Base-by-base conservation (phyloP, 345 rosid genomes). In the Clarkia xantiana region DNA sequence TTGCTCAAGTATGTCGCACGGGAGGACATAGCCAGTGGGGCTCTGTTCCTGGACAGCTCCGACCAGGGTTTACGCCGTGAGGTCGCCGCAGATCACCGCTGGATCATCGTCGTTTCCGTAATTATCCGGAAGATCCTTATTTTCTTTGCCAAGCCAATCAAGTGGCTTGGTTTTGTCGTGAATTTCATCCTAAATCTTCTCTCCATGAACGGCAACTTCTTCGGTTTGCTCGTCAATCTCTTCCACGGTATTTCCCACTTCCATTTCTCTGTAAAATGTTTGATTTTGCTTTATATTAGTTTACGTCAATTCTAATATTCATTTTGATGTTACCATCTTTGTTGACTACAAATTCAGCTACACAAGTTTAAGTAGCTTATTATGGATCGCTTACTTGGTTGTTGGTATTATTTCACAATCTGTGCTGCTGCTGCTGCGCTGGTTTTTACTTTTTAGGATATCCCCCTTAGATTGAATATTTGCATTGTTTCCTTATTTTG, bases 111-210 rank as follows among this genome's bases (percentile, higher is more conserved):
- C 15, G 76, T 78, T 20, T 85, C 97, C 29, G 53, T 85, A 41
- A 46, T 85, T 8, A 70, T 49, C 16, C 76, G 87, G 15, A 85
- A 70, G 63, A 51, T 85, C 44, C 47, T 89, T 53, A 59, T 52
- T 15, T 49, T 75, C 12, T 47, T 80, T n/a, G 48, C 75, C 39
- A 82, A 57, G 57, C 94, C 97, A 3, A 49, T 78, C 90, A 71
- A 72, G 59, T 77, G 55, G 74, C 72, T 77, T 42, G 95, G 97
- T 2, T 54, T 49, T 51, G 36, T 59, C 12, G 51, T 80, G 44
- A 94, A 82, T 9, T 82, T 85, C 64, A 17, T 71, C 2, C 84
- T 85, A 62, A 82, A 89, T 63, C 71, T 85, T 47, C 52, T 82
- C 3, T 78, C 83, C 45, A 57, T 41, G 3, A 82, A 85, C 48